Evolutionary conservation across 2,329 filamentous ascomycete genomes (phyloP).

Genomic region (Cladosporium sp.): DNA sequence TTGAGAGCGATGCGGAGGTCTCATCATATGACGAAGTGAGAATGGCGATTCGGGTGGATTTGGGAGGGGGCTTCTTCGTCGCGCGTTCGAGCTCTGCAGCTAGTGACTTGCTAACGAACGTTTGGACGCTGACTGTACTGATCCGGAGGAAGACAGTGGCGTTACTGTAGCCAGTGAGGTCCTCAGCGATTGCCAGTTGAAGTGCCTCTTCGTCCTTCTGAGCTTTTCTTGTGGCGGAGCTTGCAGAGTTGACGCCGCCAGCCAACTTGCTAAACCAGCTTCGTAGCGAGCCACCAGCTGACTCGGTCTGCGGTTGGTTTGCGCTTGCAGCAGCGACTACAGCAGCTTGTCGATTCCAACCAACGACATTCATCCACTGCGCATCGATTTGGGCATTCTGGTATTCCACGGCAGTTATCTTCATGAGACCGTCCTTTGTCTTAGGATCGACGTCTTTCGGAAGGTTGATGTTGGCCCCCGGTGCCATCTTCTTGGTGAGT

Average conservation of each 20-base stretch:
- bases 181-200: constrained; percentile 61
- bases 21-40: constrained; percentile 90
- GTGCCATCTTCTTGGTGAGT: constrained; percentile 79
- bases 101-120: constrained; percentile 67
- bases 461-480: constrained; percentile 65
- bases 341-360: constrained; percentile 63
- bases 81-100: constrained; percentile 85
- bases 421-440: constrained; percentile 87
- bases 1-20: constrained; percentile 58
- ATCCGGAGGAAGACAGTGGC: constrained; percentile 85
- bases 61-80: constrained; percentile 94
- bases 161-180: constrained; percentile 64
- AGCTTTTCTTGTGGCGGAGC: constrained; percentile 51
- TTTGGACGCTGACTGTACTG: constrained; percentile 76
- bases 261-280: constrained; percentile 72
- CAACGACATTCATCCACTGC: constrained; percentile 78
- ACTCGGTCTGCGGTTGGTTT: constrained; percentile 44
- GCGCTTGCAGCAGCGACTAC: constrained; percentile 17
- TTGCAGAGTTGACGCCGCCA: constrained; percentile 39
- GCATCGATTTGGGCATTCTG: constrained; percentile 92
- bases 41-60: constrained; percentile 77
- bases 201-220: constrained; percentile 59
- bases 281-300: constrained; percentile 44
- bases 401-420: constrained; percentile 70
- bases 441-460: constrained; percentile 74